Evolutionary conservation across 352 stramenopile species (phyloP).

Genomic region (Globisporangium apiculatum): DNA sequence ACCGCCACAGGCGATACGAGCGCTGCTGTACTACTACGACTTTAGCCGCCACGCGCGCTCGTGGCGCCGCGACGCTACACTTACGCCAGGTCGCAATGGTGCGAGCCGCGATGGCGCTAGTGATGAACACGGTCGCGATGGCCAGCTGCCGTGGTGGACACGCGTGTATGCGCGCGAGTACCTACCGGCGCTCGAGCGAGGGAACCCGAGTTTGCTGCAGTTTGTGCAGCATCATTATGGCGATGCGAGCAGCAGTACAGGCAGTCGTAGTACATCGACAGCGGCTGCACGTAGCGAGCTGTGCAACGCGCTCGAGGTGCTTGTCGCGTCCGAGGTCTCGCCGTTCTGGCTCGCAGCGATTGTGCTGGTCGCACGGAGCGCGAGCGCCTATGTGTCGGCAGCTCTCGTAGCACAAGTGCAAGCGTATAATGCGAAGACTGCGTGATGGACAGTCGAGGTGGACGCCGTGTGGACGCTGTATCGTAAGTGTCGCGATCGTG

Average conservation of each 20-base stretch:
- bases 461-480: neutral
- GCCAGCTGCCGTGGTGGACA: conserved; percentile 28
- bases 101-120: neutral
- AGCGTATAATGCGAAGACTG: neutral
- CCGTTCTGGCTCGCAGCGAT: conserved; percentile 1
- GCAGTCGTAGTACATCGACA: neutral
- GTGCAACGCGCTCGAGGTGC: neutral
- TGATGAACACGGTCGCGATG: neutral
- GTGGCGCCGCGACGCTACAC: conserved; percentile 26
- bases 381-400: neutral
- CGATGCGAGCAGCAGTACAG: neutral
- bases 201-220: conserved; percentile 30
- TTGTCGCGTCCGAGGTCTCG: conserved; percentile 2
- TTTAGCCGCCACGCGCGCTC: conserved; percentile 70
- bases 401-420: neutral
- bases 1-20: conserved; percentile 42
- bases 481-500: neutral
- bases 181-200: conserved; percentile 30
- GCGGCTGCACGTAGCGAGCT: neutral
- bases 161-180: conserved; percentile 33
- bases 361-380: neutral
- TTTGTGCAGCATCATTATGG: conserved; percentile 37
- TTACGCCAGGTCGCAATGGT: neutral
- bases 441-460: neutral
- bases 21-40: conserved; percentile 82